Percentiles rank a stretch among this genome's conserved stretches.
These are phyloP conservation scores for Fusarium redolens DNA, from an alignment of 2,329 filamentous ascomycete genomes.

Conservation along the genomic window DNA sequence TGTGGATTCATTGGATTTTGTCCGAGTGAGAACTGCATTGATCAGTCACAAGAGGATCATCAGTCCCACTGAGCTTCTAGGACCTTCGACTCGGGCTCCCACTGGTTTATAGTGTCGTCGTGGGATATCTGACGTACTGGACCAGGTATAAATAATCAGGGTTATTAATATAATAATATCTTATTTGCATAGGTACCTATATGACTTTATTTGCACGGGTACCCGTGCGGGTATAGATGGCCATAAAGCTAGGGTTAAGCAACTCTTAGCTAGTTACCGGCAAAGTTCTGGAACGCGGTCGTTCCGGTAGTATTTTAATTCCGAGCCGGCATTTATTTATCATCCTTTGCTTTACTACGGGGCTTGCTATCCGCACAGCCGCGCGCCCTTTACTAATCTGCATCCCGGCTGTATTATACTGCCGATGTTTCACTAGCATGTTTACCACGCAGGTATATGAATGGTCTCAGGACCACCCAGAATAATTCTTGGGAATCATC, in stretches of 20 bases:
- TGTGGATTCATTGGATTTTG: no score
- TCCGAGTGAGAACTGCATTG: no score
- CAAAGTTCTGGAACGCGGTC: fast-evolving
- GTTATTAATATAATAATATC: no score
- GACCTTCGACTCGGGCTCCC: background rate
- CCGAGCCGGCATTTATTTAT: background rate
- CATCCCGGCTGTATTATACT: no score
- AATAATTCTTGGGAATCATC: background rate
- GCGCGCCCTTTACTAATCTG: background rate
- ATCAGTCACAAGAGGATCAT: background rate
- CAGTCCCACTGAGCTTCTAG: background rate
- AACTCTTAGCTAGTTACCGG: no score
- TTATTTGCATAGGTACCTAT: no score
- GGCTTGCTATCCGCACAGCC: background rate
- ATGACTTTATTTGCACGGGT: no score
- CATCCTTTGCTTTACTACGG: fast-evolving
- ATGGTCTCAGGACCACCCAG: background rate
- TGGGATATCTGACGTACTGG: background rate
- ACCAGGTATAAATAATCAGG: no score
- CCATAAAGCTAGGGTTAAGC: no score
- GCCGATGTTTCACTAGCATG: background rate
- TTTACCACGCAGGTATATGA: background rate
- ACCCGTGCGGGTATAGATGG: no score
- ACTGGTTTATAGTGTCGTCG: background rate
- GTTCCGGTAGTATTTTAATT: background rate